Evolutionary conservation across 306 rosid species (phyloP).

Genomic region (Ceratonia siliqua): DNA sequence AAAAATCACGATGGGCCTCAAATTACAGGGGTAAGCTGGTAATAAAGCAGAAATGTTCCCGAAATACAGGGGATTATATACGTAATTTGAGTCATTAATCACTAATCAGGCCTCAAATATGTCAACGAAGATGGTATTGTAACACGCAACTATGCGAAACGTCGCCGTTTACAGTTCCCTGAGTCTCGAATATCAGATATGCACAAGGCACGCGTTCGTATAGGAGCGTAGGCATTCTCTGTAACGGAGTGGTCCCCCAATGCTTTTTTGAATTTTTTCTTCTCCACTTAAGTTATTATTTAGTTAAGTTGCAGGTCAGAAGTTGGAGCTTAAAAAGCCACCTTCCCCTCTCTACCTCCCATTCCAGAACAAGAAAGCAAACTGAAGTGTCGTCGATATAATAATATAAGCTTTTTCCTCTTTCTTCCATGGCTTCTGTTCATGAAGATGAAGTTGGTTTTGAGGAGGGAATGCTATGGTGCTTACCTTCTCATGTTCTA

Average conservation of each 20-base stretch:
- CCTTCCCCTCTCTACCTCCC: slow-evolving; percentile 35
- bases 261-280: background rate
- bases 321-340: slow-evolving; percentile 57
- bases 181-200: too few relatives aligned
- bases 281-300: slow-evolving; percentile 39
- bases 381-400: slow-evolving; percentile 7
- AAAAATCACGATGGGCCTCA: background rate
- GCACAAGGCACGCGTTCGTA: slow-evolving; percentile 16
- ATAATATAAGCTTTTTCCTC: background rate
- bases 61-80: background rate
- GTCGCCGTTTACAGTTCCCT: too few relatives aligned
- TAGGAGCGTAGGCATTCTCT: background rate
- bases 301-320: slow-evolving; percentile 66
- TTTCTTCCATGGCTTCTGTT: slow-evolving; percentile 47
- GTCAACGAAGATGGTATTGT: too few relatives aligned
- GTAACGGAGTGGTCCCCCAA: background rate
- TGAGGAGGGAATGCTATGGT: slow-evolving; percentile 65
- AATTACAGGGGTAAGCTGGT: background rate
- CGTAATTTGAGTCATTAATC: background rate
- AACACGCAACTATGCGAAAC: too few relatives aligned
- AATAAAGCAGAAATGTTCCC: background rate
- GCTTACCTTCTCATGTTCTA: slow-evolving; percentile 62
- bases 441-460: slow-evolving; percentile 49
- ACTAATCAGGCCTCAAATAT: background rate
- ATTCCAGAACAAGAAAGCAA: slow-evolving; percentile 35